Base-by-base conservation (phyloP, 2,329 filamentous ascomycete species). In the Penicillium sp. region DNA sequence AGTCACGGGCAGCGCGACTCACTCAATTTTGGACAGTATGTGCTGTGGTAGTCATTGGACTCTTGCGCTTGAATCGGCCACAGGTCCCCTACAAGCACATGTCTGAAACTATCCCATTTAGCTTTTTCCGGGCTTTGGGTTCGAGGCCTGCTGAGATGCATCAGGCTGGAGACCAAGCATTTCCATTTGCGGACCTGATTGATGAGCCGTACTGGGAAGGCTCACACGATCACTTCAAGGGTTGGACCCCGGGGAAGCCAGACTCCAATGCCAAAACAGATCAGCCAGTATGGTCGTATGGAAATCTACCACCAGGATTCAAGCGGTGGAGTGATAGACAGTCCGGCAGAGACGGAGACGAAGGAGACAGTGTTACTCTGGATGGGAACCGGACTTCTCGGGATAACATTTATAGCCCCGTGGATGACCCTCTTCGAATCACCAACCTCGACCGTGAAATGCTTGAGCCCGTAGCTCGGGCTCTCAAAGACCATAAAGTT, bases 11-110 rank as follows among this genome's bases (percentile, higher is more conserved):
- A 33, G 29, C 40, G 23, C 43, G 42, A 8, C 31, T 50, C 12
- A 21, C 33, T 40, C 60, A 59, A 21, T 19, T 66, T 7, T 70
- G 64, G 67, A 67, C 69, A 9, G 27, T 64, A 17, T 58, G 52
- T 29, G 47, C 60, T 8, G 33, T 59, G 2, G 3, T 62, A 7
- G 27, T 50, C 6, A 48, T 67, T 12, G 42, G 62, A 7, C 25
- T 62, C 15, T 50, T 73, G 33, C 63, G 57, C 42, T 40, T 71
- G 25, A 23, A 62, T 48, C 65, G 71, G n/a, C 70, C 71, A 0
- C 54, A 66, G 7, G 63, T 67, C 35, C 70, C 70, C 6, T 73
- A 71, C 41, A 62, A 60, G 33, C 69, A 73, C 43, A 70, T 73
- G 43, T 72, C 70, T 3, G 62, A 63, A 12, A 68, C 70, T 10